Base-by-base conservation (phyloP, 2,329 filamentous ascomycete species). In the Fusarium scirpi region DNA sequence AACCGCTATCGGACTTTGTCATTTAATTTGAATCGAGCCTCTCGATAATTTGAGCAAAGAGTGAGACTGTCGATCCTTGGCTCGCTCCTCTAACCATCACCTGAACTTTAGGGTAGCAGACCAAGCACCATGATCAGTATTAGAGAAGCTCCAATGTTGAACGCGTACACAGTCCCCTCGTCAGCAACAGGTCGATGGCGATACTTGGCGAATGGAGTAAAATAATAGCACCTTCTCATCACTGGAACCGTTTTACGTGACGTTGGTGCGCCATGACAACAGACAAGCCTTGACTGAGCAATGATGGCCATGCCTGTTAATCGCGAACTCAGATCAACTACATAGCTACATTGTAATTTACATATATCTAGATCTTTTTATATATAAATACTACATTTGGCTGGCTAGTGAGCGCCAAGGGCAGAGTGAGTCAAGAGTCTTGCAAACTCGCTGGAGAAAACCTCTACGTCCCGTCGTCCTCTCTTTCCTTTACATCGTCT, bases 281-380 rank as follows among this genome's bases (percentile, higher is more conserved):
- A 77, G 45, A 74, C 71, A 5, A 72, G 67, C 7, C 58, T 61
- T 2, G 81, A 83, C 46, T 66, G 64, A 67, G 68, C 58, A 3
- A 71, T 68, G 61, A 71, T 73, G 70, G 54, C 48, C 2, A 70
- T 71, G 57, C 44, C 78, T 4, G 72, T 75, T 1, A 76, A 75
- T 24, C 62, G 72, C 2, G 70, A 38, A n/a, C 34, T 38, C 16
- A 18, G 16, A 38, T 38, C 18, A 12, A 38, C 34, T 38, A 38
- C 10, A 38, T 38, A n/a, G n/a, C 30, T 34, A 15, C 12, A 15
- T 8, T n/a, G 20, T 20, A 25, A 8, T 38, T 38, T n/a, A 38
- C 8, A 41, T 22, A 38, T 12, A 15, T 16, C 32, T 9, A 16
- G 5, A 20, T 38, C 30, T 52, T 41, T 13, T 18, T 8, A 15